Base-by-base conservation (phyloP, 345 rosid genomes). In the Corchorus olitorius region DNA sequence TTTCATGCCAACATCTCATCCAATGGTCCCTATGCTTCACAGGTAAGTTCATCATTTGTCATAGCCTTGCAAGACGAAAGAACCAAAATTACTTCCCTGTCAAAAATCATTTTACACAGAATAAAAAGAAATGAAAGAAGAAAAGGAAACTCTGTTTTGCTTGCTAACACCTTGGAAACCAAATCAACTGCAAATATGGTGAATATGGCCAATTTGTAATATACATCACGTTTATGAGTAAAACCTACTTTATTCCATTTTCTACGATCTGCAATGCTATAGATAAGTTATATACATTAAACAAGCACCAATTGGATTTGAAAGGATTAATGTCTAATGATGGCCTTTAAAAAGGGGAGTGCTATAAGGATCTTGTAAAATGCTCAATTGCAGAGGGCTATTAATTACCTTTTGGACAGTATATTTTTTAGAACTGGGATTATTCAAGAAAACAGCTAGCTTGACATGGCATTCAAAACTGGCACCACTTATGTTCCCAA, bases 1-100 rank as follows among this genome's bases (percentile, higher is more conserved):
- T 95, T 92, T 65, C 99, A 93, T 76, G 99, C 99, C 58, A 84
- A 82, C 58, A 89, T 93, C 63, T 84, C 90, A 6, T 92, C 98
- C 0, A 85, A 82, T 43, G 97, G 91, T n/a, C 92, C 97, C 65
- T 81, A 81, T 81, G 98, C 98, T 12, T 81, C 85, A 53, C 97
- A 92, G 92, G 96, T 87, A 73, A 6, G 14, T 19, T 1, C 12
- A 11, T 17, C 41, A n/a, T 27, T 53, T 54, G 39, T 14, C 22
- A 39, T 8, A 14, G 62, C 49, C 5, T 54, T 43, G 22, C 67
- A 0, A 27, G 39, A 9, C 5, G 41, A 19, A 49, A 74, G 41
- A 19, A 74, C 17, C 35, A 48, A 5, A 12, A 48, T 49, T 15
- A 63, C 41, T 74, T 61, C 34, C 20, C 0, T 54, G 16, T 3